Percentiles rank a stretch among this genome's conserved stretches.
Conservation (phyloP, 345 rosid species). For the Eucalyptus sp. region DNA sequence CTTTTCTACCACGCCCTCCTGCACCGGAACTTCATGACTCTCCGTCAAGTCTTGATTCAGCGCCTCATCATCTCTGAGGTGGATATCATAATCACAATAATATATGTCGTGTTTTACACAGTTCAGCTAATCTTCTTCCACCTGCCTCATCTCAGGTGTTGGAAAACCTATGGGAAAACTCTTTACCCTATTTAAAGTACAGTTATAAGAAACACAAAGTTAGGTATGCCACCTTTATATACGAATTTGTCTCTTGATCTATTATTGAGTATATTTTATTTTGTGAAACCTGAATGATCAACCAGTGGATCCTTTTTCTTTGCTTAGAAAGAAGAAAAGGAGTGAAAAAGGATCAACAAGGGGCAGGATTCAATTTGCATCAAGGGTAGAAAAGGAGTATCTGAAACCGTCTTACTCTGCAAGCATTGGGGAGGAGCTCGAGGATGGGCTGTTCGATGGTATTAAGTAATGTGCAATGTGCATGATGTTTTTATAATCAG, state of each 20-base stretch:
- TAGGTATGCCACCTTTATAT: conserved; percentile 25
- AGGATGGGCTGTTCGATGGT: conserved; percentile 97
- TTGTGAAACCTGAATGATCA: not conserved
- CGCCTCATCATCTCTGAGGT: conserved; percentile 53
- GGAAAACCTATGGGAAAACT: conserved; percentile 68
- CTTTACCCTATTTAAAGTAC: conserved; percentile 73
- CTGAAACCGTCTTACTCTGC: conserved; percentile 75
- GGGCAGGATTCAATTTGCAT: conserved; percentile 45
- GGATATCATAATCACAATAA: conserved; percentile 9
- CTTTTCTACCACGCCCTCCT: conserved; percentile 89
- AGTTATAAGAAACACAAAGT: conserved; percentile 63
- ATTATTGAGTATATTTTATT: not conserved
- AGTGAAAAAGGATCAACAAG: conserved; percentile 26
- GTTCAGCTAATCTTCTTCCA: not conserved
- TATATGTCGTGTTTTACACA: not conserved
- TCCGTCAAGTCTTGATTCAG: conserved; percentile 74
- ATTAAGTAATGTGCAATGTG: not conserved
- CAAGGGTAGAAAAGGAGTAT: conserved; percentile 92
- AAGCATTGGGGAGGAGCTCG: conserved; percentile 72
- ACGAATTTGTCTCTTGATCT: not conserved
- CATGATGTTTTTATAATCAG: not conserved
- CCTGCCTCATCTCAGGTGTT: conserved; percentile 35
- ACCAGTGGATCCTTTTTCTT: not conserved
- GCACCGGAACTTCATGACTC: conserved; percentile 74
- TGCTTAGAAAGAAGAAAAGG: conserved; percentile 59